Conservation (phyloP, 2,329 filamentous ascomycete species). For the Aspergillus vadensis region DNA sequence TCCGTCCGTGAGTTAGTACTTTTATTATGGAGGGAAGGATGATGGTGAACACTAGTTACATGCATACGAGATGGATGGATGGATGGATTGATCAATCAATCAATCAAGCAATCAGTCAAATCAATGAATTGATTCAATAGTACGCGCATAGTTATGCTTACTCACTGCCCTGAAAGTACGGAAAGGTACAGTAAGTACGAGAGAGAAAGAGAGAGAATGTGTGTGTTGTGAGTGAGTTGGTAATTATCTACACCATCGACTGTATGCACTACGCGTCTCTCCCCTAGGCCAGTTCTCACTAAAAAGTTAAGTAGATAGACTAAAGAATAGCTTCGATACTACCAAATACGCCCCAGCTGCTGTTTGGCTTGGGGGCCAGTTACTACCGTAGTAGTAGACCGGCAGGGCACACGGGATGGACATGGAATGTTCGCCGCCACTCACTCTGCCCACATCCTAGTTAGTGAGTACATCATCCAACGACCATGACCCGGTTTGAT, state of each 20-base stretch:
- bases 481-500: neutral
- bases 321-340: neutral
- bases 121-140: neutral
- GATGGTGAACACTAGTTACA: neutral
- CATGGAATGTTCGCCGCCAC: neutral
- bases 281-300: neutral
- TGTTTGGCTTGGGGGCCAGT: slow-evolving; percentile 3
- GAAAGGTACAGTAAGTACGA: neutral
- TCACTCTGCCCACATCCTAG: too few relatives aligned
- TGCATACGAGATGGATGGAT: neutral
- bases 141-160: neutral
- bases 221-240: too few relatives aligned
- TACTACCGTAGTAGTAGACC: neutral
- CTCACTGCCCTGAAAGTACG: neutral
- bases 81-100: neutral
- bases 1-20: neutral
- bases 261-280: neutral
- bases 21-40: neutral
- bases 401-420: neutral
- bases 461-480: too few relatives aligned
- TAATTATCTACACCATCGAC: too few relatives aligned
- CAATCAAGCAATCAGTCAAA: neutral
- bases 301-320: too few relatives aligned
- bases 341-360: neutral
- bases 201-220: too few relatives aligned